A percentile compares a stretch with the other conserved stretches of the same genome.
Conservation (phyloP, 345 rosid species). For the Acer saccharum region DNA sequence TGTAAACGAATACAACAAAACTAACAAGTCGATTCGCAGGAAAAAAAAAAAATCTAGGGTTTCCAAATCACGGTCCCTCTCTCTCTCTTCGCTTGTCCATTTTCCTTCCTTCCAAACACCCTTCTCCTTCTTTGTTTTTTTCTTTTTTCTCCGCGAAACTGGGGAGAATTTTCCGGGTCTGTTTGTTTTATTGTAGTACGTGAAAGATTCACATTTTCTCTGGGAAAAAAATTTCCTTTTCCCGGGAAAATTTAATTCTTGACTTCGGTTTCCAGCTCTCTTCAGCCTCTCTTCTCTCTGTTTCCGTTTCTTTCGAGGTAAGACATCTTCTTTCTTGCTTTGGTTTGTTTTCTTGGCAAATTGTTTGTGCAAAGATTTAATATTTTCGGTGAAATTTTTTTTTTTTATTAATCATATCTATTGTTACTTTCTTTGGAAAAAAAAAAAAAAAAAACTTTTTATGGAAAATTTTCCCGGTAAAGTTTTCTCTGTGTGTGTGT, state of each 20-base stretch:
- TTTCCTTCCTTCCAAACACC: constrained; percentile 37
- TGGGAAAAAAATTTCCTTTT: constrained; percentile 13
- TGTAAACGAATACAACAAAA: not conserved
- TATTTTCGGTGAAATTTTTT: not conserved
- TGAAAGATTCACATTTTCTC: constrained; percentile 13
- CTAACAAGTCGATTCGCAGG: not conserved
- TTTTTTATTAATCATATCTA: not conserved
- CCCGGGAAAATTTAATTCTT: constrained; percentile 25
- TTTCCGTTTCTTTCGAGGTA: constrained; percentile 23
- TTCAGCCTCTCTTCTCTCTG: constrained; percentile 9
- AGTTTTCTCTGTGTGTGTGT: too few species aligned
- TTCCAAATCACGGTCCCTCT: constrained; percentile 20
- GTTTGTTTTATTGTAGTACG: not conserved
- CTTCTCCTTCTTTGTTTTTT: not conserved
- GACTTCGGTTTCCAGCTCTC: constrained; percentile 10
- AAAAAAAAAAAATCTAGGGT: constrained; percentile 21
- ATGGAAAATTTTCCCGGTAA: not conserved
- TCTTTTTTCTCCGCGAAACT: not conserved
- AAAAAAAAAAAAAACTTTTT: not conserved
- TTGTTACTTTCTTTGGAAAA: not conserved
- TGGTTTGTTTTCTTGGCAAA: constrained; percentile 7
- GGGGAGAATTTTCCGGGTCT: not conserved
- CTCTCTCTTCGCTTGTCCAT: constrained; percentile 4
- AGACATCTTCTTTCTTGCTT: not conserved
- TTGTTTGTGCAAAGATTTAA: not conserved